Conservation (phyloP, 331 rosid genomes). For the Pyrus hybrid region DNA sequence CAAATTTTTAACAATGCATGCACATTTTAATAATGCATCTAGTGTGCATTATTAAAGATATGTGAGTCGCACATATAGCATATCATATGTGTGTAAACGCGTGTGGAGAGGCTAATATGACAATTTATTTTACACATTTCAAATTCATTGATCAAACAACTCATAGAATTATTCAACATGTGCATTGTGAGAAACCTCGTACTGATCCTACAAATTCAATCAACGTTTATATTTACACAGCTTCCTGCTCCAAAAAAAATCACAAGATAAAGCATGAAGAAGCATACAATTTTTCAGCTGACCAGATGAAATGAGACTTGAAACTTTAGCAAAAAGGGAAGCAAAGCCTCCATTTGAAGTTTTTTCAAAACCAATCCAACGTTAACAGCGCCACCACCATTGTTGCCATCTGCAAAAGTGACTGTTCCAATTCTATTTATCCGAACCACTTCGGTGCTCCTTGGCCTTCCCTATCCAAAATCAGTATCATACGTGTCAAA, state of each 20-base stretch:
- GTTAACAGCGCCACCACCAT: not conserved
- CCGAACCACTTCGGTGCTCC: conserved; percentile 27
- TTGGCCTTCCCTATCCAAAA: conserved; percentile 47
- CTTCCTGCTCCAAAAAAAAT: not conserved
- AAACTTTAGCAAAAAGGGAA: not conserved
- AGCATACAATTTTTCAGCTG: not conserved
- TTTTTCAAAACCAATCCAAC: not conserved
- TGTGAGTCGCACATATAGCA: no score
- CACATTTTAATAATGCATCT: no score
- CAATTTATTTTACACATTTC: no score
- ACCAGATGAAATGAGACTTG: not conserved
- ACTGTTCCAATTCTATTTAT: conserved; percentile 5
- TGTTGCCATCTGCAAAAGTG: not conserved
- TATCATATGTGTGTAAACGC: no score
- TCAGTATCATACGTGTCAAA: conserved; percentile 29
- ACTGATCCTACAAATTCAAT: no score
- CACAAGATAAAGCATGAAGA: not conserved
- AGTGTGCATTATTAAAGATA: no score
- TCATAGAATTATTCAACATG: no score
- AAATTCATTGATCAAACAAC: no score
- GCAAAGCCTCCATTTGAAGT: not conserved
- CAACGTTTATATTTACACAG: no score
- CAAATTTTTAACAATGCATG: no score
- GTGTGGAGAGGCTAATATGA: no score
- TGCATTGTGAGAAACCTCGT: no score